These are phyloP conservation scores for Cylindrotheca fusiformis DNA, from an alignment of 108 stramenopile genomes.

Conservation along the genomic window DNA sequence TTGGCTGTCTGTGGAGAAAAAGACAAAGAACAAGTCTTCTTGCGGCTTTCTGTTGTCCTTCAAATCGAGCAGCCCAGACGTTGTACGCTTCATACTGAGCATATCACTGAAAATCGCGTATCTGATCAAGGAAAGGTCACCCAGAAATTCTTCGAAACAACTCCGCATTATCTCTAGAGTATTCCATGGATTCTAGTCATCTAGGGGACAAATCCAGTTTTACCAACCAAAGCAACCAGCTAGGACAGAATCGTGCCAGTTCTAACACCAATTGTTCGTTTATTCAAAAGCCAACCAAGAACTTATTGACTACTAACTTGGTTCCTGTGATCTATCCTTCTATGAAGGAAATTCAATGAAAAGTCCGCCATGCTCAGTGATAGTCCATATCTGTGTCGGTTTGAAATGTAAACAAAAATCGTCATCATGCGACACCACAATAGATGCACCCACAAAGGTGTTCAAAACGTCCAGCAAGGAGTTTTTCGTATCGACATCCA, in stretches of 20 bases:
- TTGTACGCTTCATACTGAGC: too few species aligned
- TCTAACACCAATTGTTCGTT: background rate
- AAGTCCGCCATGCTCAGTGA: background rate
- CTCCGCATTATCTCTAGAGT: slow-evolving; percentile 52
- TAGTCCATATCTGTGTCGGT: slow-evolving; percentile 7
- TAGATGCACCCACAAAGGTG: slow-evolving; percentile 27
- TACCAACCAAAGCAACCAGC: slow-evolving; percentile 29
- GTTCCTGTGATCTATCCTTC: too few species aligned
- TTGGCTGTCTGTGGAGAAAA: too few species aligned
- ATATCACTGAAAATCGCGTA: too few species aligned
- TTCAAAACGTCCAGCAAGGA: slow-evolving; percentile 25
- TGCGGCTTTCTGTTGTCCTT: too few species aligned
- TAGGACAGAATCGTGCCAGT: slow-evolving; percentile 31
- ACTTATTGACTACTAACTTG: slow-evolving; percentile 3
- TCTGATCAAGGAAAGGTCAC: background rate
- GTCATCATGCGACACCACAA: slow-evolving; percentile 47
- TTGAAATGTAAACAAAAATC: slow-evolving; percentile 31
- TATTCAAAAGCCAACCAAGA: slow-evolving; percentile 1
- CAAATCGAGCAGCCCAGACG: too few species aligned
- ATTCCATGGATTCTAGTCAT: slow-evolving; percentile 58
- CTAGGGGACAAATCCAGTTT: background rate
- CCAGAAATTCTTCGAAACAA: slow-evolving; percentile 8
- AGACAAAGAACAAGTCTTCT: too few species aligned
- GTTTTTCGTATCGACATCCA: slow-evolving; percentile 43
- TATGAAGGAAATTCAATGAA: background rate